phyloP scores from a whole-genome alignment of 176 grass and related monocot species.

The Carex pumila region DNA sequence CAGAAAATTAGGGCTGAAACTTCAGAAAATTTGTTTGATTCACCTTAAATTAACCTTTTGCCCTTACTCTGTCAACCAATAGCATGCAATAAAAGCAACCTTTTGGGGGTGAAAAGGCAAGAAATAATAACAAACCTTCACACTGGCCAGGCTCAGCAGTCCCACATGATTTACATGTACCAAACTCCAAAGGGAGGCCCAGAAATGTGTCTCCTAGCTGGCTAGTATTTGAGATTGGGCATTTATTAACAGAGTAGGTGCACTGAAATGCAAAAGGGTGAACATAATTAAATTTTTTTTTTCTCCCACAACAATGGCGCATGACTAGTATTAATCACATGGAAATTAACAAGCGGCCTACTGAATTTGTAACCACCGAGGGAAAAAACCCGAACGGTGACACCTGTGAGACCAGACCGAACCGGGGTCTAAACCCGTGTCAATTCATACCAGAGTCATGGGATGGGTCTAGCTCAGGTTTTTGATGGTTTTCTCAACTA shows the following conservation, averaged over 20 bases:
- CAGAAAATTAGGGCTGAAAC: no score
- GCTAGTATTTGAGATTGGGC: conserved; percentile 66
- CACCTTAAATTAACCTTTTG: neutral
- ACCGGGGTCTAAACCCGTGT: no score
- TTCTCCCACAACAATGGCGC: neutral
- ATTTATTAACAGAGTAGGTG: conserved; percentile 55
- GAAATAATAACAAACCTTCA: conserved; percentile 54
- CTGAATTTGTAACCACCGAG: neutral
- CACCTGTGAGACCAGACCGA: no score
- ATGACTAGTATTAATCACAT: neutral
- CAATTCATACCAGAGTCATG: no score
- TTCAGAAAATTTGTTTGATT: neutral
- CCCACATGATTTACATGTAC: conserved; percentile 88
- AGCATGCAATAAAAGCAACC: neutral
- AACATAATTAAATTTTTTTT: conserved; percentile 1
- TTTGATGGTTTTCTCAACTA: no score
- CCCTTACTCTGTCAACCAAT: neutral
- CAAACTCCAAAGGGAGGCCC: conserved; percentile 72
- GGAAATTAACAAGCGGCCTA: neutral
- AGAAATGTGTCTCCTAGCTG: conserved; percentile 83
- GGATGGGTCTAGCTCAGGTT: no score
- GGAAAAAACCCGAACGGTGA: no score
- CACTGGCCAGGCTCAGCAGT: conserved; percentile 68
- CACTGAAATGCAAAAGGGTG: conserved; percentile 30
- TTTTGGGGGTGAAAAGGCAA: neutral